These are phyloP conservation scores for Aspergillus transmontanensis DNA, from an alignment of 2,329 filamentous ascomycete species.

Conservation along the genomic window DNA sequence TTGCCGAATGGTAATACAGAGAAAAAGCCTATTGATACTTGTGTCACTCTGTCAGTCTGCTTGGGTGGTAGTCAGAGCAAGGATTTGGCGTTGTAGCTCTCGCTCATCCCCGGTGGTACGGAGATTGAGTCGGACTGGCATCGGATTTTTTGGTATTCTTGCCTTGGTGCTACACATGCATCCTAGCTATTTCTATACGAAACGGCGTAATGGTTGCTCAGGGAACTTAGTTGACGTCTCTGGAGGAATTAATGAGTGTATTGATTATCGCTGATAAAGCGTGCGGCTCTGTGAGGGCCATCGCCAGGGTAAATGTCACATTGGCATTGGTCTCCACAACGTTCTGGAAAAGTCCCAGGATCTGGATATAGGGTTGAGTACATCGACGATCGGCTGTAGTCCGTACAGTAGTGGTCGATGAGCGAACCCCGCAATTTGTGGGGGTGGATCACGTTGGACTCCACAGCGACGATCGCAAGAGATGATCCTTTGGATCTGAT, in stretches of 20 bases:
- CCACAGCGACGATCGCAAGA: not conserved
- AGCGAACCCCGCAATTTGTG: not conserved
- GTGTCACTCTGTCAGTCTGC: constrained; percentile 8
- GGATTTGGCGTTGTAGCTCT: not conserved
- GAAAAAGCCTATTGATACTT: constrained; percentile 1
- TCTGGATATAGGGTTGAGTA: not conserved
- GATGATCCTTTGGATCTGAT: not conserved
- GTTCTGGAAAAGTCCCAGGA: not conserved
- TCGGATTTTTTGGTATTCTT: not conserved
- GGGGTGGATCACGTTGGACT: not conserved
- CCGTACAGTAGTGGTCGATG: not conserved
- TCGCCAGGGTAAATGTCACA: not conserved
- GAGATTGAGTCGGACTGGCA: not conserved
- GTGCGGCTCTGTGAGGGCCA: not conserved
- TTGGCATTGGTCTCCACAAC: constrained; percentile 4
- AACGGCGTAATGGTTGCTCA: not conserved
- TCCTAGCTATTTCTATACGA: not conserved
- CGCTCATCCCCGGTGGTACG: no score
- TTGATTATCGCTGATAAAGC: not conserved
- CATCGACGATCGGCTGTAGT: not conserved
- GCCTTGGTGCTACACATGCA: not conserved
- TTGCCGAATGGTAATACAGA: constrained; percentile 9
- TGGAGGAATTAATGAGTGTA: not conserved
- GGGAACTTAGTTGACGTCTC: not conserved
- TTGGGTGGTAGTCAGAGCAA: not conserved